phyloP scores from a whole-genome alignment of 1,139 yeast genomes.

The Scheffersomyces segobiensis region DNA sequence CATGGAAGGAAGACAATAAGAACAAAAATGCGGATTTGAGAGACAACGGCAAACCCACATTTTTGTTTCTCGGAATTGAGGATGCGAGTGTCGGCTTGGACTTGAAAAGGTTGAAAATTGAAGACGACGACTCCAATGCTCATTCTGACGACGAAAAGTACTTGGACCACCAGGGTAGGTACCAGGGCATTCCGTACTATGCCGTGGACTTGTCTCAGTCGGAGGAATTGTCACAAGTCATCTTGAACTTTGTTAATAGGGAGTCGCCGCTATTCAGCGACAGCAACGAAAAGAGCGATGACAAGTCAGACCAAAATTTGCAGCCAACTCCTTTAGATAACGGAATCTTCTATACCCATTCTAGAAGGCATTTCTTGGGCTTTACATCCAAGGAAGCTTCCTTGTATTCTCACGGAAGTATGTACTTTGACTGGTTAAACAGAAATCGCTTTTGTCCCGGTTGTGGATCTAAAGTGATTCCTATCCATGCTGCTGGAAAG shows the following conservation, averaged over 20 bases:
- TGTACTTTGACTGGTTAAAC: conserved; percentile 82
- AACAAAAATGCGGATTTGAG: conserved; percentile 34
- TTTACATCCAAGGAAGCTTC: conserved; percentile 56
- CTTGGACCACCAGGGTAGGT: conserved; percentile 47
- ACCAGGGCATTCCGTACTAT: conserved; percentile 73
- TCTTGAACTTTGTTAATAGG: conserved; percentile 16
- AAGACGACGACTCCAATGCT: conserved; percentile 15
- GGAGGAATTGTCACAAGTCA: conserved; percentile 21
- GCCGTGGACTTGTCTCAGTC: conserved; percentile 65
- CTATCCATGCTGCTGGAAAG: conserved; percentile 83
- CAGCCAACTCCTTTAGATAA: conserved; percentile 7
- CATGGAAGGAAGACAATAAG: conserved; percentile 36
- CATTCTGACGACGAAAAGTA: conserved; percentile 24
- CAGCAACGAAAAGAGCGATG: conserved; percentile 1
- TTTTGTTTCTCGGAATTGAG: conserved; percentile 70
- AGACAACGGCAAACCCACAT: conserved; percentile 37
- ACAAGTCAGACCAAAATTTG: conserved; percentile 7
- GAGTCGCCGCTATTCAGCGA: background rate
- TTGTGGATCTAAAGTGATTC: conserved; percentile 72
- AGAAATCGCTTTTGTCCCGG: conserved; percentile 84
- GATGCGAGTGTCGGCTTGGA: conserved; percentile 50
- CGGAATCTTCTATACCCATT: conserved; percentile 29
- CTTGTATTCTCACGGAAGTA: conserved; percentile 75
- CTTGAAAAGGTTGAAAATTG: conserved; percentile 28
- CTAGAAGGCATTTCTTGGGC: conserved; percentile 37